Base-by-base conservation (phyloP, 2,329 filamentous ascomycete species). In the Aspergillus puulaauensis region DNA sequence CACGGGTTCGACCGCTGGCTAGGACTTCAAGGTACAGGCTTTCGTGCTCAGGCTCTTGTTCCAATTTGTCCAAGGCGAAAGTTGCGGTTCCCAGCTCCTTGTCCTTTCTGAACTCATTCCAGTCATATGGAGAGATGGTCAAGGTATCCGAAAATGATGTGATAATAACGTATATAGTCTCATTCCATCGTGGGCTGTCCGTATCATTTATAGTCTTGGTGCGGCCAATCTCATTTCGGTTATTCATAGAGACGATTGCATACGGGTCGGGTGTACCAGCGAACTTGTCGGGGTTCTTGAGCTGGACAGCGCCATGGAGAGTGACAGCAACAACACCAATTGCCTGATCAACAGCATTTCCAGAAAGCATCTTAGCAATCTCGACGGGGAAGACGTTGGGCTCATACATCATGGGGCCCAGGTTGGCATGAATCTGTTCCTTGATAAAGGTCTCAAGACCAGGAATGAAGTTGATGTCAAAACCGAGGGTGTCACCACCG, bases 401-500 rank as follows among this genome's bases (percentile, higher is more conserved):
- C 39, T 87, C 88, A 72, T 99, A 99, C 91, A 99, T 96, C 89
- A 99, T 98, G 0, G 95, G 96, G 2, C 86, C 89, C 50, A 99
- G 79, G 70, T 93, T 97, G 62, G 89, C 90, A 74, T 99, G 96
- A 53, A 99, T 96, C 78, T 96, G 91, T 67, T 99, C 95, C 72
- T 90, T 87, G 68, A 99, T 99, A 76, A 99, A 99, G 56, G 75
- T 84, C 74, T 98, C 93, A 23, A 99, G 83, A 66, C 93, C 93
- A 17, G 95, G 95, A 65, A 99, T 96, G 76, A 99, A 97, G 79
- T 97, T 98, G 82, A 99, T 98, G 70, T 99, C 95, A 72, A 99
- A 97, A 40, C 95, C 95, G 63, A 99, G 91, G 3, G 85, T 93
- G 60, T 99, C 95, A 60, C 96, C 96, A 66, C 95, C 95, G 14